Evolutionary conservation across 1,139 yeast species (phyloP).

Genomic region (Saccharomyces pastorianus): DNA sequence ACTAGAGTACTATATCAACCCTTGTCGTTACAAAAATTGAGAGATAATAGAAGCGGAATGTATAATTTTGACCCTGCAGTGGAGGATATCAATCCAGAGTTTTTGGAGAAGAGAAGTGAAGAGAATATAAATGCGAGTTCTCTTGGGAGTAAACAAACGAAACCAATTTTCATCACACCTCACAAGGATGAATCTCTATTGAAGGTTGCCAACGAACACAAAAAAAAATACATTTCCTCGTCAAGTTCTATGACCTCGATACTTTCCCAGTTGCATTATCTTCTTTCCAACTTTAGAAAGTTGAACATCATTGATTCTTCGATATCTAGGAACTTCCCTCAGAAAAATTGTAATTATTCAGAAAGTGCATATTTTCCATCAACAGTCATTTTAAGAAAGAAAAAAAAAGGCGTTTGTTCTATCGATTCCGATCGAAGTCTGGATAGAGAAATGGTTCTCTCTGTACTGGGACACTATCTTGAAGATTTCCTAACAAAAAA

Average conservation of each 20-base stretch:
- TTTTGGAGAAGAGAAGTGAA: conserved; percentile 10
- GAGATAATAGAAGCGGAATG: conserved; percentile 67
- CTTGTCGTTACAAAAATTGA: conserved; percentile 63
- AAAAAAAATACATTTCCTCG: conserved; percentile 57
- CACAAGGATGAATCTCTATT: conserved; percentile 52
- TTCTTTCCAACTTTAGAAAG: conserved; percentile 55
- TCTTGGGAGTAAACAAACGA: background rate
- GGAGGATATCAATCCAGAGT: conserved; percentile 39
- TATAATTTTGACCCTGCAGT: conserved; percentile 62
- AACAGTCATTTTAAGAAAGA: conserved; percentile 37
- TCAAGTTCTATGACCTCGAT: conserved; percentile 82
- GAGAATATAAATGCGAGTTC: background rate
- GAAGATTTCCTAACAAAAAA: conserved; percentile 62
- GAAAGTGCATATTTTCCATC: conserved; percentile 37
- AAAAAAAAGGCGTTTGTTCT: conserved; percentile 41
- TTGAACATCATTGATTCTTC: conserved; percentile 35
- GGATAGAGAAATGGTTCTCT: conserved; percentile 61
- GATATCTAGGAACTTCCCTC: conserved; percentile 39
- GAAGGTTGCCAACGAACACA: conserved; percentile 38
- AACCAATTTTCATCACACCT: conserved; percentile 52
- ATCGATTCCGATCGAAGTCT: conserved; percentile 64
- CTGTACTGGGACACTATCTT: conserved; percentile 68
- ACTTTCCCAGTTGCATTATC: conserved; percentile 62
- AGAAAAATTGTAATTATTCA: conserved; percentile 27
- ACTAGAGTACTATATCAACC: conserved; percentile 74